Base-by-base conservation (phyloP, 371 early-diverging fungal genomes). In the Rhizopus sp. region DNA sequence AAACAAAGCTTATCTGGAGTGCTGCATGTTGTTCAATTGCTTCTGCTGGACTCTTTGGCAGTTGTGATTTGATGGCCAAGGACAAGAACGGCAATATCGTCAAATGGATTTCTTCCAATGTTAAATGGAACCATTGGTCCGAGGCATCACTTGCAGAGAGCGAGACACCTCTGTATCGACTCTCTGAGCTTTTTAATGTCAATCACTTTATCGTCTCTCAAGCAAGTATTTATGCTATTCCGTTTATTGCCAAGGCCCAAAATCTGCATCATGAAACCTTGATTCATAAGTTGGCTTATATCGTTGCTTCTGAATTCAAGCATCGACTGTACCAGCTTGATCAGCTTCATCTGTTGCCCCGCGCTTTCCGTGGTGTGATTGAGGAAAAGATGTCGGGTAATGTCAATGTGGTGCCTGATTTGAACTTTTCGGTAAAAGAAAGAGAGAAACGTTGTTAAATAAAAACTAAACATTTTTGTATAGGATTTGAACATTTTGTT, bases 191-290 rank as follows among this genome's bases (percentile, higher is more conserved):
- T 3, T 89, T 89, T 50, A 88, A 89, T 50, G 89, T 88, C 15
- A 91, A 89, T 47, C 87, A 89, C 62, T 86, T 88, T 61, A 88
- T 91, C 51, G 87, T 91, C 1, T 88, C 88, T 0, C 87, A 89
- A 62, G 88, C 88, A 5, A 85, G 80, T 54, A 75, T 84, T 0
- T 83, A 80, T 62, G 80, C 84, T 44, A 82, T 85, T 39, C 88
- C 88, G 0, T 88, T 88, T 48, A 75, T 85, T 60, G 62, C 80
- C 3, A 78, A 77, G 10, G 78, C 78, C n/a, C 71, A 82, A 50
- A 76, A 75, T 37, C 61, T 78, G n/a, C 78, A 77, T 35, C 66
- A 69, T 50, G 71, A 80, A 58, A 57, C 83, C 0, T 49, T 75
- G 12, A 32, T 79, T 54, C 61, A 68, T 39, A 82, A 70, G 44